Percentiles rank a stretch among this genome's conserved stretches.
These are phyloP conservation scores for Apophysomyces trapeziformis DNA, from an alignment of 371 early-diverging fungal genomes.

Conservation along the genomic window DNA sequence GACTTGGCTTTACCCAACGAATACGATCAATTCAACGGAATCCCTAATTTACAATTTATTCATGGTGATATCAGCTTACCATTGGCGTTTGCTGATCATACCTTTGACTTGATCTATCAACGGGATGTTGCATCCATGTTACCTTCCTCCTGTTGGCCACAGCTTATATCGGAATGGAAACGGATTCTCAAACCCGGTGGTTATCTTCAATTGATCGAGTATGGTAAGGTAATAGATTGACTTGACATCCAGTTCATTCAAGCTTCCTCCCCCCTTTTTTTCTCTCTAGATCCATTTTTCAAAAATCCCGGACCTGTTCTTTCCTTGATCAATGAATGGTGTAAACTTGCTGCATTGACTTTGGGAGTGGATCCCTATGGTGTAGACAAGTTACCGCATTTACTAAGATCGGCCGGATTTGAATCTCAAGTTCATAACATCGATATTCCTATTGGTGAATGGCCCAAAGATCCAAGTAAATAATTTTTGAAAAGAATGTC, in stretches of 20 bases:
- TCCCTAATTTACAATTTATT: slow-evolving; percentile 27
- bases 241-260: background rate
- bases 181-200: slow-evolving; percentile 53
- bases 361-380: slow-evolving; percentile 35
- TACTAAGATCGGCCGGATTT: slow-evolving; percentile 35
- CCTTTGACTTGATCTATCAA: slow-evolving; percentile 68
- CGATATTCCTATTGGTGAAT: slow-evolving; percentile 2
- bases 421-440: slow-evolving; percentile 11
- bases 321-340: slow-evolving; percentile 50
- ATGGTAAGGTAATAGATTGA: slow-evolving; percentile 18
- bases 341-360: slow-evolving; percentile 30
- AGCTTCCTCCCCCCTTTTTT: background rate
- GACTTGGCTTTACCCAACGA: slow-evolving; percentile 18
- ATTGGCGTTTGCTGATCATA: slow-evolving; percentile 44
- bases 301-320: slow-evolving; percentile 43
- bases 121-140: slow-evolving; percentile 53
- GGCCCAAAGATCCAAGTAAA: slow-evolving; percentile 31
- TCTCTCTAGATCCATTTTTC: slow-evolving; percentile 30
- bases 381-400: slow-evolving; percentile 14
- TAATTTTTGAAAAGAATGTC: too few species aligned
- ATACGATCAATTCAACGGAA: slow-evolving; percentile 2
- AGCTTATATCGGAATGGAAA: slow-evolving; percentile 38
- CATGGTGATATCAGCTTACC: slow-evolving; percentile 34
- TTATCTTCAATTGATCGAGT: slow-evolving; percentile 52
- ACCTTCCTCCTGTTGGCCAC: slow-evolving; percentile 42